phyloP scores from a whole-genome alignment of 139 green algal genomes.

The Chlamydomonas applanata region DNA sequence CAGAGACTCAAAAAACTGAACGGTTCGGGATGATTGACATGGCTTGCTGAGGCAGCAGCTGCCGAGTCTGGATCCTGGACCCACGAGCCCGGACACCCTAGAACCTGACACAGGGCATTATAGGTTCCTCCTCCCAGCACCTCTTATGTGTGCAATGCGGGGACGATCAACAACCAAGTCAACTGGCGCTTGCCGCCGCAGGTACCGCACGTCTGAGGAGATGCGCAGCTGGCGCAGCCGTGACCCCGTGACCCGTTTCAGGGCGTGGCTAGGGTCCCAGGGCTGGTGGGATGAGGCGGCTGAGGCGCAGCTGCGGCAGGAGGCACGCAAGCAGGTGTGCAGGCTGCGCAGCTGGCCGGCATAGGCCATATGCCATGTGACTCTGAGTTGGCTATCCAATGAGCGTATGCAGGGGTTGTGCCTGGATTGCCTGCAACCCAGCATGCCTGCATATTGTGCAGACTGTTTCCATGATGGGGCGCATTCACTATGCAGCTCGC shows the following conservation, averaged over 20 bases:
- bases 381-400: background rate
- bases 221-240: slow-evolving; percentile 74
- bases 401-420: slow-evolving; percentile 5
- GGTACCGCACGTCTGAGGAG: slow-evolving; percentile 79
- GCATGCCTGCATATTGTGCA: background rate
- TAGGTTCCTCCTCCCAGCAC: too few species aligned
- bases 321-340: slow-evolving; percentile 43
- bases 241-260: slow-evolving; percentile 82
- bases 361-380: background rate
- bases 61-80: too few species aligned
- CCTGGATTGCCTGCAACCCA: background rate
- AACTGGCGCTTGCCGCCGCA: slow-evolving; percentile 12
- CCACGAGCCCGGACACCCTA: too few species aligned
- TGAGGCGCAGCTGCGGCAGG: slow-evolving; percentile 49
- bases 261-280: slow-evolving; percentile 49
- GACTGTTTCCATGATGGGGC: background rate
- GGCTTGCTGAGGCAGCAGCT: too few species aligned
- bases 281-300: slow-evolving; percentile 71
- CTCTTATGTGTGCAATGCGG: too few species aligned
- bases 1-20: too few species aligned
- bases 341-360: background rate
- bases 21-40: too few species aligned
- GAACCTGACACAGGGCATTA: too few species aligned
- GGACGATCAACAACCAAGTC: background rate
- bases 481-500: background rate